phyloP scores from a whole-genome alignment of 2,329 filamentous ascomycete genomes.

The Bipolaris bicolor region DNA sequence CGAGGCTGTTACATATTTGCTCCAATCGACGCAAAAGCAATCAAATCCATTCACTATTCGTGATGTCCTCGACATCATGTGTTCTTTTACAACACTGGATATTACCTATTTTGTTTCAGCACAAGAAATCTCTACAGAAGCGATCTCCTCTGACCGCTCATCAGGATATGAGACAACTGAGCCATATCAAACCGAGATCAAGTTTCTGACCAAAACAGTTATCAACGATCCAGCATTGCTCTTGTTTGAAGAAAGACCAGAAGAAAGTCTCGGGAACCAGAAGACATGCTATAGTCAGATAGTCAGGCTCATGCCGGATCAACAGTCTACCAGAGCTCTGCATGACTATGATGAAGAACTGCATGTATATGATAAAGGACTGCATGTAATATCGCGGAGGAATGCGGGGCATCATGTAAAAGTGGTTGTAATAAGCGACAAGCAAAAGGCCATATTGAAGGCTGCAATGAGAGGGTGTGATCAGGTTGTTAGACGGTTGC shows the following conservation, averaged over 20 bases:
- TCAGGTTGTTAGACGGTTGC: background rate
- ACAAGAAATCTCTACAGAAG: background rate
- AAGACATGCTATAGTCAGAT: background rate
- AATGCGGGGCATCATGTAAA: background rate
- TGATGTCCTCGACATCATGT: background rate
- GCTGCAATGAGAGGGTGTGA: background rate
- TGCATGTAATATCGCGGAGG: background rate
- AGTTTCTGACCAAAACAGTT: background rate
- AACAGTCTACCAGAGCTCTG: background rate
- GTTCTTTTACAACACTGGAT: background rate
- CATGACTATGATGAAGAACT: background rate
- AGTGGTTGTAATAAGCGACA: background rate
- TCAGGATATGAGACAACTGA: background rate
- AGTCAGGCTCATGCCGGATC: background rate
- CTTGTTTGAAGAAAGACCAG: background rate
- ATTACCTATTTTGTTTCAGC: background rate
- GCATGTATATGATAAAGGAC: background rate
- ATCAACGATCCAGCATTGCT: background rate
- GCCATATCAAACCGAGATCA: background rate
- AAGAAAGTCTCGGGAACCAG: background rate
- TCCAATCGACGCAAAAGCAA: background rate
- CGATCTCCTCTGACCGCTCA: background rate
- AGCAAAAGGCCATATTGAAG: background rate
- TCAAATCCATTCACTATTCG: background rate
- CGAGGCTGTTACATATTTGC: background rate